Conservation (phyloP, 441 rosid genomes). For the Hura crepitans region DNA sequence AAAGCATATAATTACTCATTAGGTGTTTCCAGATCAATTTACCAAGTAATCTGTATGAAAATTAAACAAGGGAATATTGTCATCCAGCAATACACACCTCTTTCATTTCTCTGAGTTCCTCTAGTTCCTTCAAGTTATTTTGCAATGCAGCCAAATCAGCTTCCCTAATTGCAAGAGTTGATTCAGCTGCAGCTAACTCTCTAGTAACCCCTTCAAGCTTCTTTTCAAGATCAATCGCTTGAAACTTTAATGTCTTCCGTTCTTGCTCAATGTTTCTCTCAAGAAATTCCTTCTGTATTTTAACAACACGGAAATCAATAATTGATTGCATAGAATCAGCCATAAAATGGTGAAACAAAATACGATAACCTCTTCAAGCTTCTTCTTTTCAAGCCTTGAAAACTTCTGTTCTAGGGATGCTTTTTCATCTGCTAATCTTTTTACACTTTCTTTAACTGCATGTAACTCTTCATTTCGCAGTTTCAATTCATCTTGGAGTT, state of each 20-base stretch:
- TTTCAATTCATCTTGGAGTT: slow-evolving; percentile 69
- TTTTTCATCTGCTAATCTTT: slow-evolving; percentile 57
- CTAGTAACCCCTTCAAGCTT: slow-evolving; percentile 50
- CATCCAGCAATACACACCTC: slow-evolving; percentile 43
- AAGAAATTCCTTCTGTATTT: slow-evolving; percentile 48
- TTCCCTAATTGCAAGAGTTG: slow-evolving; percentile 50
- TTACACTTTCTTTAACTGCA: slow-evolving; percentile 44
- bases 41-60: neutral
- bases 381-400: slow-evolving; percentile 53
- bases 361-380: slow-evolving; percentile 62
- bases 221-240: slow-evolving; percentile 59
- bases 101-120: slow-evolving; percentile 90
- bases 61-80: neutral
- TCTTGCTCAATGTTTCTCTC: slow-evolving; percentile 66
- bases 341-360: slow-evolving; percentile 10
- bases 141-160: slow-evolving; percentile 55
- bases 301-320: neutral
- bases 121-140: slow-evolving; percentile 72
- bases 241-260: slow-evolving; percentile 50
- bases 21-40: slow-evolving; percentile 11
- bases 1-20: slow-evolving; percentile 20
- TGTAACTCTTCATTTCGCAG: slow-evolving; percentile 53
- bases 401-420: slow-evolving; percentile 54
- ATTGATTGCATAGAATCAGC: neutral
- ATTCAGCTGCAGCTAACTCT: slow-evolving; percentile 51